These are phyloP conservation scores for Cenococcum geophilum DNA, from an alignment of 495 filamentous ascomycete genomes.

Conservation along the genomic window DNA sequence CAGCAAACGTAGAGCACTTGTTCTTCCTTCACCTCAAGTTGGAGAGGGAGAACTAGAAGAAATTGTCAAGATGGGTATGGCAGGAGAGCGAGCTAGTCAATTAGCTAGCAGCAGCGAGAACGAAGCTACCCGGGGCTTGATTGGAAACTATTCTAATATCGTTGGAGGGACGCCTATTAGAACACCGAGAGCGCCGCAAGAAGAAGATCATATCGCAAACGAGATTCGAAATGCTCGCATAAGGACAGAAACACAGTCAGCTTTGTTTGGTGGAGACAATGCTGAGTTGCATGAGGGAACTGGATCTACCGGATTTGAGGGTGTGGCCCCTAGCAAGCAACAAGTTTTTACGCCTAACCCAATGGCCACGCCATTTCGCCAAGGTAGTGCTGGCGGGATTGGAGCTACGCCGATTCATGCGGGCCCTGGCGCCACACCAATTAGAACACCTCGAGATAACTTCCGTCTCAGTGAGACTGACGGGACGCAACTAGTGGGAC, in stretches of 20 bases:
- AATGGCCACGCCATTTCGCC: conserved; percentile 81
- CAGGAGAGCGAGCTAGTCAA: conserved; percentile 78
- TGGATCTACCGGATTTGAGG: conserved; percentile 82
- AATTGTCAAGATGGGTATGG: conserved; percentile 98
- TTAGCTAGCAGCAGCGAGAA: conserved; percentile 74
- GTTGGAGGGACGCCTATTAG: conserved; percentile 81
- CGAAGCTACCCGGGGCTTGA: conserved; percentile 74
- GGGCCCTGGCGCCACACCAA: conserved; percentile 72
- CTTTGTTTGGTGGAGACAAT: conserved; percentile 88
- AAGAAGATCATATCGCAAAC: conserved; percentile 92
- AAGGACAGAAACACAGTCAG: conserved; percentile 92
- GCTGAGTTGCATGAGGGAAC: conserved; percentile 76
- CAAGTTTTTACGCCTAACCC: conserved; percentile 87
- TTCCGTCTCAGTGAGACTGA: conserved; percentile 73
- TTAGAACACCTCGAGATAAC: conserved; percentile 85
- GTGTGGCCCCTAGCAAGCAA: conserved; percentile 73
- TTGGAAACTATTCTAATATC: conserved; percentile 77
- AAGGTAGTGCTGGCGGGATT: conserved; percentile 54
- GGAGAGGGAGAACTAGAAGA: conserved; percentile 89
- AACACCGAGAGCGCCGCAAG: conserved; percentile 81
- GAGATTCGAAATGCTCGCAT: conserved; percentile 93
- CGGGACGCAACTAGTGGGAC: conserved; percentile 61
- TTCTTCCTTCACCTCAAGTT: conserved; percentile 83
- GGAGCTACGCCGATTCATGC: conserved; percentile 64
- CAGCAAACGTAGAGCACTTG: conserved; percentile 76